Evolutionary conservation across 2,329 filamentous ascomycete species (phyloP), one percentile per base, ranked within the genome.

Genomic region (Ilyonectria sp.): DNA sequence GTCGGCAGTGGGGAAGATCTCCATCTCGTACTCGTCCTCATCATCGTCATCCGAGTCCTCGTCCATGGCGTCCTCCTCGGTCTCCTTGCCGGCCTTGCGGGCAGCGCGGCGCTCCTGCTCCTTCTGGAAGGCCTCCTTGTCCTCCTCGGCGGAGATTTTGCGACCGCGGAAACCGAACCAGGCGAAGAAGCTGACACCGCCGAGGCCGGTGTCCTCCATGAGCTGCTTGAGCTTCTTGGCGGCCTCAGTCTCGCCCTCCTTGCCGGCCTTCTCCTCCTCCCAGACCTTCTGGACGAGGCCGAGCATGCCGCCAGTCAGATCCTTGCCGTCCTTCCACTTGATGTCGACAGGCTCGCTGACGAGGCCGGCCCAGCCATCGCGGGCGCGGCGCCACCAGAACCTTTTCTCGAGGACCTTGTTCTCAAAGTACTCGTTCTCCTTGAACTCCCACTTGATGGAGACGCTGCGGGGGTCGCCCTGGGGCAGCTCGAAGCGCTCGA

Each of bases 321-420:
- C 95, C 85, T 93, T 93, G 77, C 89, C 88, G 62, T 73, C 60
- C 89, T 94, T 96, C 94, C 94, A 97, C 78, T 90, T 86, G 81
- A 98, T 95, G 74, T 91, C 87, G 72, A 98, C 93, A 6, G 95
- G 95, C 84, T 97, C 94, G 26, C 92, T 95, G 64, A 98, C 94
- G 37, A 97, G 87, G 40, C 93, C 93, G 40, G 88, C 85, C 89
- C 90, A 94, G 76, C 89, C 87, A 77, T 91, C 88, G 78, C 86
- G 88, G 67, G 88, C 85, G 79, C 88, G 87, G 72, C 95, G 91
- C 86, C 92, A 94, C 89, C 92, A 95, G 83, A 98, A 97, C 79
- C 93, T 93, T 91, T 98, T 98, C 83, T 95, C 93, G 55, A 98
- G 83, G 60, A 91, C 88, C 61, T 84, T 86, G 83, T 97, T 87